Evolutionary conservation across 2,329 filamentous ascomycete species (phyloP), one percentile per base, ranked within the genome.

Genomic region (Dothiorella sarmentorum): DNA sequence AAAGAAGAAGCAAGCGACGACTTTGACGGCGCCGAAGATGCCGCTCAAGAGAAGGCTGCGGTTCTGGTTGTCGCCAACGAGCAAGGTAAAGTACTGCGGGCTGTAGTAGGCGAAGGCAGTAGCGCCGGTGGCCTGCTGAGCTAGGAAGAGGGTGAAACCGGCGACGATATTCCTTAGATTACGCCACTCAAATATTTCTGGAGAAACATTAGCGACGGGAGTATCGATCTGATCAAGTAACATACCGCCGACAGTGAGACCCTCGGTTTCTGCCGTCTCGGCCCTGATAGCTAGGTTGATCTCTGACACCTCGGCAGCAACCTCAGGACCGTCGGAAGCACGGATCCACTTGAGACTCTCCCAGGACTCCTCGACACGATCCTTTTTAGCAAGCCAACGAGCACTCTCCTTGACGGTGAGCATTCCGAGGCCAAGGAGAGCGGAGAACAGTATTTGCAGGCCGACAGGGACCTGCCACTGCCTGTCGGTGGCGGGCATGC

Each of bases 381-480:
- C 85, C 62, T 84, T 79, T 15, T 80, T 78, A 7, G 86, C 85
- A 3, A 89, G 75, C 86, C 86, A 89, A 38, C 86, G 78, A 1
- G 86, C 86, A 49, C 77, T 85, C 27, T 67, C 61, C n/a, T 63
- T 61, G 4, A 67, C 56, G 27, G 69, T 68, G 47, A 70, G 58
- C 63, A 71, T 66, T 52, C 64, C 67, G 43, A 65, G 49, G 47
- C 69, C 66, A 17, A 72, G 66, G 22, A 70, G 47, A 15, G 67
- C 63, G 1, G 63, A 69, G n/a, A 70, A 68, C 17, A 71, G 58
- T 58, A 69, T 66, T 51, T 72, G 70, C 11, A 72, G 62, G 0
- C 78, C 80, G 56, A 84, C 76, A 1, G 81, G 81, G 26, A 83
- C 75, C 67, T 82, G 81, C 82, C 81, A 84, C 68, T 84, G 80